Conservation (phyloP, 345 rosid species). For the Melaleuca alternifolia region DNA sequence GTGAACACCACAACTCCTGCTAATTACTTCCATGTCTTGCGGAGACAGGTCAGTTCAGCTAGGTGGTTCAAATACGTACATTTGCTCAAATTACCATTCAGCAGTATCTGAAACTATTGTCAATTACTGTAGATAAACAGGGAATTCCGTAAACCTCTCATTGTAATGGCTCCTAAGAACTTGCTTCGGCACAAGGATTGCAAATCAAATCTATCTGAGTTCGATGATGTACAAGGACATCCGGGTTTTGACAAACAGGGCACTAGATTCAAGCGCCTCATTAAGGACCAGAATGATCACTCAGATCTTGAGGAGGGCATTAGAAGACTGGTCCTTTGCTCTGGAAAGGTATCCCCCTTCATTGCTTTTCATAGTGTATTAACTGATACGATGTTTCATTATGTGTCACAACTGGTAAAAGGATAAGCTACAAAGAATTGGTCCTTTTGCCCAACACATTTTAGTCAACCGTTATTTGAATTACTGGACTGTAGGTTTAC, state of each 20-base stretch:
- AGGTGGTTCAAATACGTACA: not conserved
- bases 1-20: constrained; percentile 15
- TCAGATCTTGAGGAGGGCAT: constrained; percentile 80
- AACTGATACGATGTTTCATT: not conserved
- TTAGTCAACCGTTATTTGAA: not conserved
- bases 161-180: constrained; percentile 88
- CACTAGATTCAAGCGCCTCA: constrained; percentile 83
- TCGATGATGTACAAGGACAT: constrained; percentile 93
- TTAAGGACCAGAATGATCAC: constrained; percentile 80
- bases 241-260: constrained; percentile 97
- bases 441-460: not conserved
- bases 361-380: not conserved
- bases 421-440: not conserved
- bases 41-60: constrained; percentile 7
- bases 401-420: not conserved
- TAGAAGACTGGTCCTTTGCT: constrained; percentile 80
- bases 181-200: constrained; percentile 87
- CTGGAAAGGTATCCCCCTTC: constrained; percentile 57
- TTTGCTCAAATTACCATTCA: not conserved
- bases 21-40: constrained; percentile 14
- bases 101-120: not conserved
- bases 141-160: constrained; percentile 82
- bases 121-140: constrained; percentile 53
- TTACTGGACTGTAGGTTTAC: constrained; percentile 2
- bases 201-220: constrained; percentile 87